Evolutionary conservation across 192 early-diverging fungal species (phyloP), one percentile per base, ranked within the genome.

Genomic region (Coemansia sp.): DNA sequence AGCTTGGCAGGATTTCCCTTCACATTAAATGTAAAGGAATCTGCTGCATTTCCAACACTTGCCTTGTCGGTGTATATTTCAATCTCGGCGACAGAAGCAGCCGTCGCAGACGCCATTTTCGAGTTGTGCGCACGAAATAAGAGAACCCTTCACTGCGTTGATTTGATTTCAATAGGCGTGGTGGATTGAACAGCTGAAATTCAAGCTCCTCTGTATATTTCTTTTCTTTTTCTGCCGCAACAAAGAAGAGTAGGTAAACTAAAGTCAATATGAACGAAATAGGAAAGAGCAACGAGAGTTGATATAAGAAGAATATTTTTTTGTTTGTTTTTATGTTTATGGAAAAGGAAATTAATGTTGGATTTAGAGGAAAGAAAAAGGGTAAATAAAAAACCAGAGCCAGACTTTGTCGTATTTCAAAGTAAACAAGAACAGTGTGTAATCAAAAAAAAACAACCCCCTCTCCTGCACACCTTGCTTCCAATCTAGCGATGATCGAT

Each of bases 11-110:
- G 32, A 2, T 32, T 32, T 32, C 2, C 32, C 32, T 32, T 32
- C 32, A 32, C 32, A 32, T 2, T 2, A 32, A 32, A 32, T 32
- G 32, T 1, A 32, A 48, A 48, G 3, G 12, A 48, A 48, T 2
- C 12, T 11, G 47, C 23, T 44, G 21, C 6, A 56, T 26, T 4
- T 32, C 32, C 32, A 26, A 63, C 56, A 69, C 56, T 19, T 70
- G 69, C 74, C 66, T 71, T 65, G 45, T 75, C 77, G 8, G 67
- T 71, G 42, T 59, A 80, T 61, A 32, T 43, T 47, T 68, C 60
- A 40, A 80, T 80, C 21, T 71, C 72, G 52, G 38, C 23, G 42
- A 70, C 64, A 32, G 57, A 68, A 16, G 49, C 66, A 12, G 62
- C 57, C 10, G 61, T 50, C 26, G 63, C n/a, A 16, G 57, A 39